phyloP scores from a whole-genome alignment of 2,329 filamentous ascomycete genomes.

The Ceratocystis alfenasii region DNA sequence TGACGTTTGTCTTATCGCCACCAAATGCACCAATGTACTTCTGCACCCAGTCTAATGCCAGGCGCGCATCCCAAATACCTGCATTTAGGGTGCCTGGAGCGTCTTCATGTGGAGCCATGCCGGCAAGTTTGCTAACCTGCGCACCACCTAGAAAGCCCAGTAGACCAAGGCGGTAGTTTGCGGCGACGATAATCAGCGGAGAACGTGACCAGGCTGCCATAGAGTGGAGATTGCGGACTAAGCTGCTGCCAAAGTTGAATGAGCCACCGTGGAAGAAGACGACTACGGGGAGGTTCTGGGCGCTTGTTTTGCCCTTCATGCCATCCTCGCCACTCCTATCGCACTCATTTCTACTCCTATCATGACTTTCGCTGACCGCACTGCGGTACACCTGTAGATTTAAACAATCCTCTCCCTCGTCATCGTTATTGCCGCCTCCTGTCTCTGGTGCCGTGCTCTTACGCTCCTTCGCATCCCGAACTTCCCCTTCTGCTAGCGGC shows the following conservation, averaged over 20 bases:
- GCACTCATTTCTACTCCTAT: slow-evolving; percentile 23
- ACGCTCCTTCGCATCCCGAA: background rate
- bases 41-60: slow-evolving; percentile 48
- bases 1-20: slow-evolving; percentile 46
- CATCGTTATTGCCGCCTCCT: slow-evolving; percentile 24
- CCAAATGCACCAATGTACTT: slow-evolving; percentile 49
- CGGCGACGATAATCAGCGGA: slow-evolving; percentile 46
- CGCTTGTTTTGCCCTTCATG: slow-evolving; percentile 23
- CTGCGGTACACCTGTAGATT: slow-evolving; percentile 40
- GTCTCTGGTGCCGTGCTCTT: slow-evolving; percentile 24
- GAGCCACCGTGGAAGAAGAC: slow-evolving; percentile 53
- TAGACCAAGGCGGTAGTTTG: slow-evolving; percentile 53
- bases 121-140: slow-evolving; percentile 34
- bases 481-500: background rate
- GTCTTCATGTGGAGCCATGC: slow-evolving; percentile 30
- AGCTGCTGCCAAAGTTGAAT: slow-evolving; percentile 44
- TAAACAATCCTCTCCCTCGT: slow-evolving; percentile 39
- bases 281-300: slow-evolving; percentile 35
- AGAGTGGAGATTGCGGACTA: slow-evolving; percentile 47
- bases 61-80: slow-evolving; percentile 50
- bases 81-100: slow-evolving; percentile 46
- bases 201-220: slow-evolving; percentile 45
- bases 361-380: slow-evolving; percentile 20
- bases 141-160: slow-evolving; percentile 57
- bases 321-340: background rate